phyloP scores from a whole-genome alignment of 2,329 filamentous ascomycete genomes.

The Exophiala xenobiotica region DNA sequence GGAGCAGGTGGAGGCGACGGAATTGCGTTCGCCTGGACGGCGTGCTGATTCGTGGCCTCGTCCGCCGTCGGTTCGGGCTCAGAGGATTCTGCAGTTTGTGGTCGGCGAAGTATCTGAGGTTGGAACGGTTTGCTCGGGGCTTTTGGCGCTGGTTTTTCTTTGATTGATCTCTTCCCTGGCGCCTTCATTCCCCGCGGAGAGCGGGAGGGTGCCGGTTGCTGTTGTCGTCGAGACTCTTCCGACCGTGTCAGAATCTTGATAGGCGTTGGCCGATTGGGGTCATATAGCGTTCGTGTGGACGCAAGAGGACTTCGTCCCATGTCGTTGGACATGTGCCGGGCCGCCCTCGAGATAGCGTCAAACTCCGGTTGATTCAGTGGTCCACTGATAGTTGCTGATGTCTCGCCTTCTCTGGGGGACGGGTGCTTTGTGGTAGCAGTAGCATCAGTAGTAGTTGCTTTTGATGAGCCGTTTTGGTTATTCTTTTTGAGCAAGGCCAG shows the following conservation, averaged over 20 bases:
- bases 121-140: conserved; percentile 47
- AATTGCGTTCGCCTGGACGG: background rate
- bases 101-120: conserved; percentile 55
- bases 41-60: conserved; percentile 16
- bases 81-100: conserved; percentile 38
- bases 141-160: conserved; percentile 22
- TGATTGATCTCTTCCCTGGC: conserved; percentile 13
- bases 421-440: conserved; percentile 16
- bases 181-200: conserved; percentile 19
- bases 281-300: conserved; percentile 26
- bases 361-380: conserved; percentile 43
- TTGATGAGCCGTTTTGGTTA: conserved; percentile 10
- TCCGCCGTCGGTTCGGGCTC: conserved; percentile 15
- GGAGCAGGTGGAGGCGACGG: background rate
- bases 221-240: conserved; percentile 21
- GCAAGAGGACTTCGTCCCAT: conserved; percentile 25
- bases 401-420: conserved; percentile 28
- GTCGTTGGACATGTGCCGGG: conserved; percentile 14
- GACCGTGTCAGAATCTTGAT: conserved; percentile 32
- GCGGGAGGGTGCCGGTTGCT: conserved; percentile 12
- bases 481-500: conserved; percentile 21
- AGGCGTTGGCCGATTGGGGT: conserved; percentile 29
- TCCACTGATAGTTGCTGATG: conserved; percentile 42
- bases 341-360: conserved; percentile 31
- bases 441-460: conserved; percentile 26